phyloP scores from a whole-genome alignment of 2,329 filamentous ascomycete genomes.

The Paracamarosporium sp. region DNA sequence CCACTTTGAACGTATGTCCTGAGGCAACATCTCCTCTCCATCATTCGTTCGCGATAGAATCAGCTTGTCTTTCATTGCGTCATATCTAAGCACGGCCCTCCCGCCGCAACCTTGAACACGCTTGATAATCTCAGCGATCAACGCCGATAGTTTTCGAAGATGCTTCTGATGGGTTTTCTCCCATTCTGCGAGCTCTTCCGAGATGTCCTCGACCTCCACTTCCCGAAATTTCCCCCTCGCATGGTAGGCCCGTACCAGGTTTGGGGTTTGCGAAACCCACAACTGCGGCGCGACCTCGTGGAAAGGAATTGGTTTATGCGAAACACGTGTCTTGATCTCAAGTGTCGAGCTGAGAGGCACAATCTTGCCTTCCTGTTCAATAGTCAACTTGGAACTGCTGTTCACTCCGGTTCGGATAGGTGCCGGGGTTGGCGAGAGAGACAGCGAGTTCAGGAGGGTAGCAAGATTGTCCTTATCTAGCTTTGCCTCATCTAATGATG shows the following conservation, averaged over 20 bases:
- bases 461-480: not conserved
- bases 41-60: not conserved
- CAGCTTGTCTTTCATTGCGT: not conserved
- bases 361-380: slow-evolving; percentile 16
- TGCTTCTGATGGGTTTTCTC: slow-evolving; percentile 15
- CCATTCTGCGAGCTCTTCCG: slow-evolving; percentile 11
- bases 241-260: slow-evolving; percentile 54
- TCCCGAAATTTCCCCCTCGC: slow-evolving; percentile 41
- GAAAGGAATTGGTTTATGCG: slow-evolving; percentile 39
- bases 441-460: slow-evolving; percentile 20
- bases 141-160: not conserved
- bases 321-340: slow-evolving; percentile 54
- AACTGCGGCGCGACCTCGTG: slow-evolving; percentile 49
- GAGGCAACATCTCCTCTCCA: not conserved
- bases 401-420: slow-evolving; percentile 31
- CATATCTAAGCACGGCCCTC: not conserved
- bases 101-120: not conserved
- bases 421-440: slow-evolving; percentile 17
- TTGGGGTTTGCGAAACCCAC: slow-evolving; percentile 56
- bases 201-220: slow-evolving; percentile 12
- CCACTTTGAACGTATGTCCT: not conserved
- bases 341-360: slow-evolving; percentile 38
- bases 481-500: not conserved
- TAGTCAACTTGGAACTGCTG: slow-evolving; percentile 20
- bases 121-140: not conserved